A percentile compares a stretch with the other conserved stretches of the same genome.
These are phyloP conservation scores for Alternaria sp. DNA, from an alignment of 2,329 filamentous ascomycete genomes.

Conservation along the genomic window DNA sequence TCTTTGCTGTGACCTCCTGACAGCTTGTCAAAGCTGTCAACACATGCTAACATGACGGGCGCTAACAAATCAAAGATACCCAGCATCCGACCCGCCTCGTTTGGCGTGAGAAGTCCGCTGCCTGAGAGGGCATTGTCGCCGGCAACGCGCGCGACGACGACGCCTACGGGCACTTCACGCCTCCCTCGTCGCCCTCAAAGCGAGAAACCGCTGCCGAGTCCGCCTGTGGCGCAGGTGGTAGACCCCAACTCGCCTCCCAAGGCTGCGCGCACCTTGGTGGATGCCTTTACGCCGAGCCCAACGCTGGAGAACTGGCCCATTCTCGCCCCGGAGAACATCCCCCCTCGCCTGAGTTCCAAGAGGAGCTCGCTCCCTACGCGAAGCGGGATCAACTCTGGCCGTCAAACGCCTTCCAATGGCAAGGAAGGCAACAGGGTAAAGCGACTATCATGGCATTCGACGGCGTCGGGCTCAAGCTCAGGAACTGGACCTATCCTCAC, in stretches of 20 bases:
- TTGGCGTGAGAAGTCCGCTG: slow-evolving; percentile 20
- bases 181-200: slow-evolving; percentile 36
- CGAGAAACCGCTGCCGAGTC: slow-evolving; percentile 50
- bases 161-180: slow-evolving; percentile 25
- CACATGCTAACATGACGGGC: slow-evolving; percentile 6
- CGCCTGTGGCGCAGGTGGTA: slow-evolving; percentile 43
- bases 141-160: background rate
- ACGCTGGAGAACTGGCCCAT: slow-evolving; percentile 37
- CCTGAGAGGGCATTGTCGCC: slow-evolving; percentile 3
- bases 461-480: slow-evolving; percentile 8
- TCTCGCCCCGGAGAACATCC: slow-evolving; percentile 32
- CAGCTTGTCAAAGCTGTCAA: slow-evolving; percentile 8
- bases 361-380: slow-evolving; percentile 14
- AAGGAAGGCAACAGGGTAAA: slow-evolving; percentile 22
- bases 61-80: slow-evolving; percentile 17
- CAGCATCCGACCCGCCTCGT: background rate
- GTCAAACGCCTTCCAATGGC: slow-evolving; percentile 9
- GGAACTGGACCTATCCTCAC: slow-evolving; percentile 27
- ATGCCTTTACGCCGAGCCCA: slow-evolving; percentile 46
- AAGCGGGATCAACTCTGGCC: background rate
- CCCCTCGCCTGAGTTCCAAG: slow-evolving; percentile 26
- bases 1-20: background rate
- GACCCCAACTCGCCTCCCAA: slow-evolving; percentile 43
- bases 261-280: slow-evolving; percentile 47
- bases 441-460: slow-evolving; percentile 25